phyloP scores from a whole-genome alignment of 1,284 basidiomycete species.

The Termitomyces sp. region DNA sequence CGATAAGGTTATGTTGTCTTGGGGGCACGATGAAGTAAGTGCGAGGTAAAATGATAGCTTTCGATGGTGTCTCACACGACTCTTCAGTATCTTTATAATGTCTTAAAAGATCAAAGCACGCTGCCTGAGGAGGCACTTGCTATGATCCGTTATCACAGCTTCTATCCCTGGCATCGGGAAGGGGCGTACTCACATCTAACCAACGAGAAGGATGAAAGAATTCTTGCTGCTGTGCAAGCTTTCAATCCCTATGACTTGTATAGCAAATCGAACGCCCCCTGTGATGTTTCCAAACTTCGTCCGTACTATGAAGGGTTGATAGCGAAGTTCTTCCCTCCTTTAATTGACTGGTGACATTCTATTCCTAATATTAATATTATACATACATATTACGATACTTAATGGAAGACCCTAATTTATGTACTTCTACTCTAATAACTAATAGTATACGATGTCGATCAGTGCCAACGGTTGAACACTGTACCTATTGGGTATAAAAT shows the following conservation, averaged over 20 bases:
- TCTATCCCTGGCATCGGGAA: conserved; percentile 94
- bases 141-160: conserved; percentile 93
- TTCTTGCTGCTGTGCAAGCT: conserved; percentile 65
- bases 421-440: neutral
- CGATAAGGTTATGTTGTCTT: conserved; percentile 86
- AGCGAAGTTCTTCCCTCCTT: conserved; percentile 77
- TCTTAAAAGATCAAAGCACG: conserved; percentile 72
- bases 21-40: conserved; percentile 84
- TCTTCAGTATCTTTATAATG: conserved; percentile 67
- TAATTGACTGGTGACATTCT: conserved; percentile 66
- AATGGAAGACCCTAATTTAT: neutral
- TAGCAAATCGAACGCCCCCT: conserved; percentile 77
- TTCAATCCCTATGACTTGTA: conserved; percentile 92
- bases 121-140: conserved; percentile 80
- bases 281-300: conserved; percentile 58
- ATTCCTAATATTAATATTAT: neutral
- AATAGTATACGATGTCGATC: neutral
- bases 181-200: conserved; percentile 77
- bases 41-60: conserved; percentile 11
- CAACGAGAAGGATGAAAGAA: conserved; percentile 58
- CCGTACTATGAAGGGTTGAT: conserved; percentile 84
- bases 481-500: too few species aligned
- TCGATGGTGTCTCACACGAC: conserved; percentile 7
- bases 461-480: too few species aligned
- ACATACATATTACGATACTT: neutral